phyloP scores from a whole-genome alignment of 768 basidiomycete genomes.

The Lactarius pseudohatsudake region DNA sequence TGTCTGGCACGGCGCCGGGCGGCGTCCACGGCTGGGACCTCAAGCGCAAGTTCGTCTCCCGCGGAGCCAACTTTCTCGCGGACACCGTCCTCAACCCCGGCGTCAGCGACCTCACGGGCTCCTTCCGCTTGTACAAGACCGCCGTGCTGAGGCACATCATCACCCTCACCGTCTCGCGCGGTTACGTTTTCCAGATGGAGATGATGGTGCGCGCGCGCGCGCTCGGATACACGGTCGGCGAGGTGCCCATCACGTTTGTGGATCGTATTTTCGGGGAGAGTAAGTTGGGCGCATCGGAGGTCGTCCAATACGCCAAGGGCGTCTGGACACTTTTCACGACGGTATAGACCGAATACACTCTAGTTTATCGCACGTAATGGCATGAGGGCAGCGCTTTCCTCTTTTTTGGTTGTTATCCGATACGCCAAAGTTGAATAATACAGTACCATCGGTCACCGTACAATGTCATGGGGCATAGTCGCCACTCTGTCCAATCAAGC shows the following conservation, averaged over 20 bases:
- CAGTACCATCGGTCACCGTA: neutral
- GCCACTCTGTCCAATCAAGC: slow-evolving; percentile 20
- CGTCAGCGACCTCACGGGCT: slow-evolving; percentile 88
- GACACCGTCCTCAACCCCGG: slow-evolving; percentile 82
- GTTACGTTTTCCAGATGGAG: slow-evolving; percentile 98
- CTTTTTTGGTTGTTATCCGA: neutral
- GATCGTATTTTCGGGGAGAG: slow-evolving; percentile 93
- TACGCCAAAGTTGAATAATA: neutral
- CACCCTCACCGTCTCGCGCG: slow-evolving; percentile 78
- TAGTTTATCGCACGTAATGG: slow-evolving; percentile 11
- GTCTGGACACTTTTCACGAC: slow-evolving; percentile 77
- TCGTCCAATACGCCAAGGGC: slow-evolving; percentile 84
- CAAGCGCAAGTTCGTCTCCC: slow-evolving; percentile 81
- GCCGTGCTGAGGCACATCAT: slow-evolving; percentile 82
- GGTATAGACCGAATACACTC: slow-evolving; percentile 38
- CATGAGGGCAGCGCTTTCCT: neutral
- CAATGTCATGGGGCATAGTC: slow-evolving; percentile 10
- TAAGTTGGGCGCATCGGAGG: slow-evolving; percentile 85
- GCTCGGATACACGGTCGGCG: slow-evolving; percentile 82
- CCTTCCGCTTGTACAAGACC: slow-evolving; percentile 80
- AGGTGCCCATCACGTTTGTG: slow-evolving; percentile 93
- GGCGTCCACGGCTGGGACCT: slow-evolving; percentile 94
- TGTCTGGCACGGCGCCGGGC: slow-evolving; percentile 65
- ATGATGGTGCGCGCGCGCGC: slow-evolving; percentile 92
- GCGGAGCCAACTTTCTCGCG: slow-evolving; percentile 90